Conservation (phyloP, 441 rosid genomes). For the Flueggea neowawraea region DNA sequence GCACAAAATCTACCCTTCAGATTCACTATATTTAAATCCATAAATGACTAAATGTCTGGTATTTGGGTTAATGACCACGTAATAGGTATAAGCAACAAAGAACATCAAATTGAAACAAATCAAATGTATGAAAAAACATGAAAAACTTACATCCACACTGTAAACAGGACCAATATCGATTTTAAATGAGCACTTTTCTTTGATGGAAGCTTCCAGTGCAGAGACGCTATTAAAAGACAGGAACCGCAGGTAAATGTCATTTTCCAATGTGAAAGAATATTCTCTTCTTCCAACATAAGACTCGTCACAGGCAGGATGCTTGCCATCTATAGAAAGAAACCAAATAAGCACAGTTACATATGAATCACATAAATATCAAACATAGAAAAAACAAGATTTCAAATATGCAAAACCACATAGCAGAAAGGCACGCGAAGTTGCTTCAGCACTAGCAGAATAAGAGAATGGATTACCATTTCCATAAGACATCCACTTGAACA, state of each 20-base stretch:
- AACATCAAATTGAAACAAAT: neutral
- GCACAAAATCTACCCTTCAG: too few relatives aligned
- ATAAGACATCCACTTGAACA: conserved; percentile 68
- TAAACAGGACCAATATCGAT: conserved; percentile 93
- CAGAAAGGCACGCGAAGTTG: too few relatives aligned
- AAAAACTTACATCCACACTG: conserved; percentile 63
- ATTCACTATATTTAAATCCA: too few relatives aligned
- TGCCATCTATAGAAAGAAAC: conserved; percentile 62
- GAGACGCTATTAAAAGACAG: conserved; percentile 61
- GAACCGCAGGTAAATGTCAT: conserved; percentile 71
- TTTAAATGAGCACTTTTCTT: conserved; percentile 67
- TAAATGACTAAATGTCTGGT: too few relatives aligned
- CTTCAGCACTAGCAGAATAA: neutral
- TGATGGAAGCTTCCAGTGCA: conserved; percentile 60
- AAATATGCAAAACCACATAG: neutral
- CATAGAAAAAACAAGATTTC: neutral
- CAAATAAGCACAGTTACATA: conserved; percentile 1
- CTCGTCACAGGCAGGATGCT: conserved; percentile 89
- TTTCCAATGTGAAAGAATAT: conserved; percentile 77
- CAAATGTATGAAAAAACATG: neutral
- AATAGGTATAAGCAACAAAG: neutral
- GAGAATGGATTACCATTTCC: conserved; percentile 47
- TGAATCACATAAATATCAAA: neutral
- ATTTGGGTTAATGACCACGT: neutral
- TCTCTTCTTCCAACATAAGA: conserved; percentile 79